These are phyloP conservation scores for Zalerion maritima DNA, from an alignment of 495 filamentous ascomycete species.

Conservation along the genomic window DNA sequence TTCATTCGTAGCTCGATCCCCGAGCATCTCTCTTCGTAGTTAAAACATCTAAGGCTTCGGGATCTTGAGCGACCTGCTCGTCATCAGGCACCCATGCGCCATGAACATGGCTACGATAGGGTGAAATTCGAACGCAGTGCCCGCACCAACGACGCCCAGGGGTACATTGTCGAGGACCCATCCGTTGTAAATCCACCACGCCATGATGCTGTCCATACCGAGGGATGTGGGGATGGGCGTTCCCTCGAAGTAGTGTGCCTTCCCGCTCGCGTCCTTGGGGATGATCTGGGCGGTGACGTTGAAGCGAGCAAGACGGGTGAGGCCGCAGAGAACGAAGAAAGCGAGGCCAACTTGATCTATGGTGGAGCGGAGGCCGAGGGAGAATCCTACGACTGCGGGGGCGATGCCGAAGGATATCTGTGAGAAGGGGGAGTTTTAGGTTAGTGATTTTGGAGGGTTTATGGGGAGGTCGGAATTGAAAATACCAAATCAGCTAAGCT, in stretches of 20 bases:
- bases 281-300: slow-evolving; percentile 83
- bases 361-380: slow-evolving; percentile 74
- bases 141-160: slow-evolving; percentile 46
- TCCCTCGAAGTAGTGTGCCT: slow-evolving; percentile 90
- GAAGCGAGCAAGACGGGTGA: slow-evolving; percentile 89
- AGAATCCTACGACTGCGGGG: slow-evolving; percentile 75
- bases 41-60: slow-evolving; percentile 94
- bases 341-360: slow-evolving; percentile 73
- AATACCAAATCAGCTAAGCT: slow-evolving; percentile 90
- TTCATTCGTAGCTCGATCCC: too few relatives aligned
- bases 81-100: slow-evolving; percentile 78
- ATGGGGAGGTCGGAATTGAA: slow-evolving; percentile 1
- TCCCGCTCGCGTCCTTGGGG: slow-evolving; percentile 82
- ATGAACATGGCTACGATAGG: slow-evolving; percentile 74
- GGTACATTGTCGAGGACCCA: slow-evolving; percentile 69
- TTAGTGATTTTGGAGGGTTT: neutral
- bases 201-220: slow-evolving; percentile 69
- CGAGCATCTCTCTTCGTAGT: too few relatives aligned
- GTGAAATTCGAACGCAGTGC: slow-evolving; percentile 69
- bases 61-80: slow-evolving; percentile 85
- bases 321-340: slow-evolving; percentile 87
- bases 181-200: slow-evolving; percentile 68
- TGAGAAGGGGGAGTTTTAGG: slow-evolving; percentile 1
- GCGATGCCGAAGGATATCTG: slow-evolving; percentile 93
- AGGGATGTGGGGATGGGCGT: slow-evolving; percentile 89